Base-by-base conservation (phyloP, 169 alveolate genomes). In the Toxoplasma gondii region DNA sequence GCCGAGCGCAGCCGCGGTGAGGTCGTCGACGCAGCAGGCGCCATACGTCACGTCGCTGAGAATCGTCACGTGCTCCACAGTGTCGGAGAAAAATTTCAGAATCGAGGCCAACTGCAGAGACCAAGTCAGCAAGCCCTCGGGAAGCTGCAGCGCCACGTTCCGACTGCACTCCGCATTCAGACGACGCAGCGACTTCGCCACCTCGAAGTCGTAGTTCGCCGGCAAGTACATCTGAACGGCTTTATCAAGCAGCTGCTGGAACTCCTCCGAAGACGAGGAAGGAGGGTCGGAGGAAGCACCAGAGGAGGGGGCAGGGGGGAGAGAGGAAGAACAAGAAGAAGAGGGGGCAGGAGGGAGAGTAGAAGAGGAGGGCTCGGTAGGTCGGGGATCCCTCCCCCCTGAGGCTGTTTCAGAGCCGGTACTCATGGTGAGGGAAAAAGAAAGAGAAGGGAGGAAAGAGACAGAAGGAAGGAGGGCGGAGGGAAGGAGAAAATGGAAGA, bases 21-120 rank as follows among this genome's bases (percentile, higher is more conserved):
- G 95, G 97, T 99, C 99, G 97, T 99, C 99, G 67, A 99, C 98
- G 96, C 99, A 99, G 96, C 99, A 99, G 38, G 99, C 99, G 34
- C 99, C 99, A 97, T 99, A 99, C 7, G 99, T 98, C 0, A 99
- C 99, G 96, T 99, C 99, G 10, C 99, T 99, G 96, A 98, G 93
- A 24, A 97, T 91, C 0, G 96, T 90, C 69, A 95, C 97, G 54
- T 98, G 98, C 93, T 96, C 83, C 94, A 88, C 95, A 24, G 96
- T 88, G 34, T 93, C 94, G 54, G 98, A 95, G 94, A 98, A 98
- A 44, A 96, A 96, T 74, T 97, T 94, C 70, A 99, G 96, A n/a
- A 99, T 98, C 92, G 98, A 99, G 22, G 99, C 97, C 43, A 98
- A 92, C 67, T 96, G 96, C 81, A 97, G 95, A 12, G 99, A 97